phyloP scores from a whole-genome alignment of 2,329 filamentous ascomycete species.

The Raffaelea ambrosiae region DNA sequence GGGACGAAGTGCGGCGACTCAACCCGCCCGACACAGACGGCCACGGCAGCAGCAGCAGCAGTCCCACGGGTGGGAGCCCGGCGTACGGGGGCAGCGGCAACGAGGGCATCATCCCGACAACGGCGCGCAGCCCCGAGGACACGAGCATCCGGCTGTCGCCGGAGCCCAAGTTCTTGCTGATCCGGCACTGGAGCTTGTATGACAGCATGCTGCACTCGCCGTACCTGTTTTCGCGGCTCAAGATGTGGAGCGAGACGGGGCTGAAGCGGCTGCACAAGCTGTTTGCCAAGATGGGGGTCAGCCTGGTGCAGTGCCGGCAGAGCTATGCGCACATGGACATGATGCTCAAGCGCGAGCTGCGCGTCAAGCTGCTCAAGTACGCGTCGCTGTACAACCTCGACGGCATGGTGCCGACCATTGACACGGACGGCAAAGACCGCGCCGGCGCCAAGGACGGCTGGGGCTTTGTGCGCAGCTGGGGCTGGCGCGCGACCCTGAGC shows the following conservation, averaged over 20 bases:
- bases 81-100: slow-evolving; percentile 39
- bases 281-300: slow-evolving; percentile 96
- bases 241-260: slow-evolving; percentile 89
- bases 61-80: background rate
- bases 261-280: slow-evolving; percentile 87
- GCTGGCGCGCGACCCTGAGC: slow-evolving; percentile 89
- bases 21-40: slow-evolving; percentile 63
- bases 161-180: slow-evolving; percentile 85
- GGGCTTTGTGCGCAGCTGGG: slow-evolving; percentile 97
- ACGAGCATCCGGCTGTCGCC: slow-evolving; percentile 87
- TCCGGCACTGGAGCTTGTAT: slow-evolving; percentile 94
- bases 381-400: slow-evolving; percentile 90
- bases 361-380: slow-evolving; percentile 81
- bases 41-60: slow-evolving; percentile 25
- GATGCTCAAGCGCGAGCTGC: slow-evolving; percentile 75
- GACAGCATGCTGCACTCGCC: slow-evolving; percentile 98
- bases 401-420: slow-evolving; percentile 76
- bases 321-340: slow-evolving; percentile 98
- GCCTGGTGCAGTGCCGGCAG: slow-evolving; percentile 85
- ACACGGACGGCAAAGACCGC: slow-evolving; percentile 60
- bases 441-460: slow-evolving; percentile 78
- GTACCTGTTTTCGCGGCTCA: slow-evolving; percentile 82
- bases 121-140: slow-evolving; percentile 81
- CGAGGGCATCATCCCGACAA: slow-evolving; percentile 78
- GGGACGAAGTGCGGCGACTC: slow-evolving; percentile 87